Evolutionary conservation across 768 basidiomycete species (phyloP).

Genomic region (Cystobasidium ongulense): DNA sequence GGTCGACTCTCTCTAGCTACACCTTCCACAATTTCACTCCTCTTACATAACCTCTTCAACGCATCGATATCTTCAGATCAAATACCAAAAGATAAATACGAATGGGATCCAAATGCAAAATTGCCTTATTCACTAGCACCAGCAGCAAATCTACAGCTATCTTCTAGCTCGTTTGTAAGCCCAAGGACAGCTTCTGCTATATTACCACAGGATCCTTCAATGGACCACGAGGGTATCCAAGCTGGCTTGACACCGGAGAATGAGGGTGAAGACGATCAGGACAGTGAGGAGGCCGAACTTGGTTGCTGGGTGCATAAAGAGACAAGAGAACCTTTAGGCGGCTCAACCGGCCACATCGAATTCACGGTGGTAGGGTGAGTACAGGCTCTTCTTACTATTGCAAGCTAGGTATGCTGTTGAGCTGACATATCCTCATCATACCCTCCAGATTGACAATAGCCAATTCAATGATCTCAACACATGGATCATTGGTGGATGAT

Average conservation of each 20-base stretch:
- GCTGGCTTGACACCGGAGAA: conserved; percentile 34
- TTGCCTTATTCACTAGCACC: conserved; percentile 28
- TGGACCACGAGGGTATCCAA: conserved; percentile 32
- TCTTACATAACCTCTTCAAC: conserved; percentile 50
- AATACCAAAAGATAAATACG: conserved; percentile 45
- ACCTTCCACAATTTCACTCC: conserved; percentile 49
- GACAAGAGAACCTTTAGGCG: conserved; percentile 47
- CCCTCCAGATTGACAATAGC: conserved; percentile 37
- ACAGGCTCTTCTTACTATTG: neutral
- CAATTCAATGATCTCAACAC: conserved; percentile 41
- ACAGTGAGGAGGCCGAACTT: conserved; percentile 48
- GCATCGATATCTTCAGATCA: conserved; percentile 49
- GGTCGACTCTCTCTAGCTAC: conserved; percentile 49
- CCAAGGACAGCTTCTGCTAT: conserved; percentile 18
- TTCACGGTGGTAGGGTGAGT: conserved; percentile 54
- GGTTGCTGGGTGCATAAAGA: conserved; percentile 47
- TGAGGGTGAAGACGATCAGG: conserved; percentile 39
- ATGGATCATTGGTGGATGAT: conserved; percentile 41
- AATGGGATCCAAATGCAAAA: conserved; percentile 43
- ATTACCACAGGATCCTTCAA: conserved; percentile 29
- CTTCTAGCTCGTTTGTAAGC: neutral
- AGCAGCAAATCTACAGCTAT: conserved; percentile 3
- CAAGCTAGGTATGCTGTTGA: neutral
- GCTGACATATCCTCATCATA: neutral
- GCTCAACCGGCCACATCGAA: conserved; percentile 47